Conservation (phyloP, 1,139 yeast species). For the Hyphopichia buzzinii region DNA sequence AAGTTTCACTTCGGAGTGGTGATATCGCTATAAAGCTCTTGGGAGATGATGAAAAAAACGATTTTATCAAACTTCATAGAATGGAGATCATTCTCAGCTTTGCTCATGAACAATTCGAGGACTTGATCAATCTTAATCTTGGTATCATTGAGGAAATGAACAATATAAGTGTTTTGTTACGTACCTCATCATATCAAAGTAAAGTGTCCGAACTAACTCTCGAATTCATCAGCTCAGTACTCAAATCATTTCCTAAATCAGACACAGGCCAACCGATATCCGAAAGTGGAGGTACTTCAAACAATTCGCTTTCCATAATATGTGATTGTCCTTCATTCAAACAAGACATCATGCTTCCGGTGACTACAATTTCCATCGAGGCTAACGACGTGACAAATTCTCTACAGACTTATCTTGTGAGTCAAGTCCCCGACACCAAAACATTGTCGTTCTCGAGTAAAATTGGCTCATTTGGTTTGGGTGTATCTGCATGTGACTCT, state of each 20-base stretch:
- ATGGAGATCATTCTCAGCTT: constrained; percentile 9
- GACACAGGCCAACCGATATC: neutral
- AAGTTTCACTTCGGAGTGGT: neutral
- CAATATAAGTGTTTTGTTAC: constrained; percentile 15
- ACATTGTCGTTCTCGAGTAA: constrained; percentile 6
- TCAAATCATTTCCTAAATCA: neutral
- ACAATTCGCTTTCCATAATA: constrained; percentile 1
- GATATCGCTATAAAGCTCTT: constrained; percentile 3
- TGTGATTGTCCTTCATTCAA: constrained; percentile 6
- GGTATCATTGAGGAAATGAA: constrained; percentile 12
- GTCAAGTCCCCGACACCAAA: neutral
- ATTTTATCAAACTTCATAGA: constrained; percentile 14
- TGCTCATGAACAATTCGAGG: constrained; percentile 8
- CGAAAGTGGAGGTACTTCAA: too few relatives aligned
- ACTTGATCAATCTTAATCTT: constrained; percentile 9
- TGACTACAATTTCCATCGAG: constrained; percentile 8
- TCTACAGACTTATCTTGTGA: neutral
- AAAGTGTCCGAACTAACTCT: constrained; percentile 19
- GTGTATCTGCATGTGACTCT: constrained; percentile 8
- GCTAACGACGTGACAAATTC: constrained; percentile 4
- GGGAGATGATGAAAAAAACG: constrained; percentile 9
- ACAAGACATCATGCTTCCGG: constrained; percentile 13
- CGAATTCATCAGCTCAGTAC: constrained; percentile 5
- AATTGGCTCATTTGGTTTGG: constrained; percentile 7
- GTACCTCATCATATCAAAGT: constrained; percentile 23